phyloP scores from a whole-genome alignment of 805 yeast genomes.

The Candida argentea region DNA sequence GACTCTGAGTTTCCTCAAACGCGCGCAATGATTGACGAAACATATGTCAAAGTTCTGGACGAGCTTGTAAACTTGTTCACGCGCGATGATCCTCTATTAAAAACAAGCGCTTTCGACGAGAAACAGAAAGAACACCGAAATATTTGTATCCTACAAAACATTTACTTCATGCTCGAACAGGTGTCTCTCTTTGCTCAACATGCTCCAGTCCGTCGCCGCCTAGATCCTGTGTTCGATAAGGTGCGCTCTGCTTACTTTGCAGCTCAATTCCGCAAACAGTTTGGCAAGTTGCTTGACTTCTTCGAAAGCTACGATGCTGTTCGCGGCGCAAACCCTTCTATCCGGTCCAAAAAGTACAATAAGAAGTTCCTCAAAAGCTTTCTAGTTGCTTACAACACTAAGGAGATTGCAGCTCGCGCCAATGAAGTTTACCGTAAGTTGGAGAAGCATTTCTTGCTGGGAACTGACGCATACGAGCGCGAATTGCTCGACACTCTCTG shows the following conservation, averaged over 20 bases:
- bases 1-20: conserved; percentile 12
- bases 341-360: conserved; percentile 56
- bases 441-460: conserved; percentile 39
- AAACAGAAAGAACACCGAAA: conserved; percentile 32
- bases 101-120: conserved; percentile 33
- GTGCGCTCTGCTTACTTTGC: conserved; percentile 24
- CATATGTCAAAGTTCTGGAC: conserved; percentile 23
- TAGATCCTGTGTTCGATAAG: conserved; percentile 18
- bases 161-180: conserved; percentile 25
- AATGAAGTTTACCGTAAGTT: conserved; percentile 47
- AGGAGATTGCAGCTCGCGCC: conserved; percentile 47
- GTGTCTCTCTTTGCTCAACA: conserved; percentile 15
- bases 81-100: conserved; percentile 34
- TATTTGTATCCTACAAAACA: conserved; percentile 30
- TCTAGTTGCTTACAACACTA: conserved; percentile 44
- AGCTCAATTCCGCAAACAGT: conserved; percentile 29
- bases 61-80: conserved; percentile 24
- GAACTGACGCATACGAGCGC: conserved; percentile 36
- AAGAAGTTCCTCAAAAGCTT: conserved; percentile 48
- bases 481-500: conserved; percentile 55
- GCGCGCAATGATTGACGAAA: conserved; percentile 14
- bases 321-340: conserved; percentile 36
- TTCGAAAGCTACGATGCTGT: conserved; percentile 53
- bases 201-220: conserved; percentile 12
- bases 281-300: conserved; percentile 62